Base-by-base conservation (phyloP, 495 filamentous ascomycete species). In the Alectoria sarmentosa region DNA sequence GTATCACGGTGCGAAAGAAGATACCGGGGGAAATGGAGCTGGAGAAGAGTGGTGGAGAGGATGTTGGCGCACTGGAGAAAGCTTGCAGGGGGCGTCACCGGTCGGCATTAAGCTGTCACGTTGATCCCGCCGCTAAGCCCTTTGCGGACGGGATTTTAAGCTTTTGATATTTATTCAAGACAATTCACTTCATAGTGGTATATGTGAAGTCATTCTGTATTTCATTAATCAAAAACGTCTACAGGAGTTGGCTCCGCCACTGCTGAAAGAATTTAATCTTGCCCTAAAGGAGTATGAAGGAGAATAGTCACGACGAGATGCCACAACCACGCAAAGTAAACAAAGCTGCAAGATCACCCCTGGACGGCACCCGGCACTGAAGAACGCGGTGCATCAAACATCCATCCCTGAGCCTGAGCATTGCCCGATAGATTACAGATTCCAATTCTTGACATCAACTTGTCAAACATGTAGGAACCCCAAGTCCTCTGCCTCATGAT, bases 31-130 rank as follows among this genome's bases (percentile, higher is more conserved):
- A 21, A 8, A 19, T 32, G 26, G 28, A 19, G 30, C 3, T 21
- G 52, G 17, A 55, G 30, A 55, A 55, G 28, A 34, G 30, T 55
- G 13, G 17, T 55, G 30, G 28, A 32, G 52, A 34, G 15, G 34
- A 34, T 34, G 52, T n/a, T 55, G 48, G 48, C 48, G 48, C 48
- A 54, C 49, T 55, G 52, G 52, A 55, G 52, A 34, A 55, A 55
- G 52, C 52, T 55, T 55, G 52, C 52, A 55, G 52, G 52, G 49
- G 52, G 52, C 52, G 52, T 55, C 52, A 55, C 52, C 3, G 52
- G 34, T 55, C 52, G 52, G 52, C 28, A 54, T 54, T 28, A 28
- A 54, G 49, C 52, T 55, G 52, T 55, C 52, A 55, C 52, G 52
- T 34, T 55, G 30, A 55, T 55, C 52, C 52, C 52, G 52, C 52